These are phyloP conservation scores for Pseudocercospora fijiensis DNA, from an alignment of 2,329 filamentous ascomycete genomes.

Conservation along the genomic window DNA sequence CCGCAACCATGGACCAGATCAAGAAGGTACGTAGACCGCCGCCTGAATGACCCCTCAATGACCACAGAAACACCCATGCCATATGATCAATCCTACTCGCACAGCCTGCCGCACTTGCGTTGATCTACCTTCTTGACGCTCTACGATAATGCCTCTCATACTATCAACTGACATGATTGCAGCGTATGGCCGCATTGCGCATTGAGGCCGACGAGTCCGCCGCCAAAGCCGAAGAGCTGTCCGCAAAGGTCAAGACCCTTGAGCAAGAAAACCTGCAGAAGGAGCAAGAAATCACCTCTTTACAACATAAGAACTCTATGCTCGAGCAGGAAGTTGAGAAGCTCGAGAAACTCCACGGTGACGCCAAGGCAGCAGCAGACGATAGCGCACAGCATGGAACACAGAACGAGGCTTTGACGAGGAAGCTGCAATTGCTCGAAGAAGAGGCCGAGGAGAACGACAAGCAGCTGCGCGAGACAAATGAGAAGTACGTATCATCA, in stretches of 20 bases:
- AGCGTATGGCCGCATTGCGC: conserved; percentile 96
- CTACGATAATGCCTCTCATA: neutral
- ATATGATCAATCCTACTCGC: conserved; percentile 5
- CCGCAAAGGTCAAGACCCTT: conserved; percentile 79
- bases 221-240: conserved; percentile 80
- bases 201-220: conserved; percentile 86
- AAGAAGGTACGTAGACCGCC: conserved; percentile 41
- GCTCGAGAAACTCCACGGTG: conserved; percentile 78
- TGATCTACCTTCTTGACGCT: neutral
- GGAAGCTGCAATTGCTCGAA: conserved; percentile 92
- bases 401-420: conserved; percentile 87
- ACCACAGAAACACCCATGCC: conserved; percentile 22
- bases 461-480: conserved; percentile 92
- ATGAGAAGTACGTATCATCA: conserved; percentile 82
- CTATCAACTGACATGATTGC: conserved; percentile 26
- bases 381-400: conserved; percentile 79
- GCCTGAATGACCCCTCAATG: conserved; percentile 29
- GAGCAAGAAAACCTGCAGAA: conserved; percentile 95
- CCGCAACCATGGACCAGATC: conserved; percentile 43
- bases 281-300: conserved; percentile 96
- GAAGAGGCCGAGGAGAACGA: conserved; percentile 97
- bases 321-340: conserved; percentile 92
- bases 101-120: conserved; percentile 1
- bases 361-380: conserved; percentile 81
- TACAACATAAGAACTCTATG: conserved; percentile 90